phyloP scores from a whole-genome alignment of 1,284 basidiomycete species.

The Boletellus deceptivus region DNA sequence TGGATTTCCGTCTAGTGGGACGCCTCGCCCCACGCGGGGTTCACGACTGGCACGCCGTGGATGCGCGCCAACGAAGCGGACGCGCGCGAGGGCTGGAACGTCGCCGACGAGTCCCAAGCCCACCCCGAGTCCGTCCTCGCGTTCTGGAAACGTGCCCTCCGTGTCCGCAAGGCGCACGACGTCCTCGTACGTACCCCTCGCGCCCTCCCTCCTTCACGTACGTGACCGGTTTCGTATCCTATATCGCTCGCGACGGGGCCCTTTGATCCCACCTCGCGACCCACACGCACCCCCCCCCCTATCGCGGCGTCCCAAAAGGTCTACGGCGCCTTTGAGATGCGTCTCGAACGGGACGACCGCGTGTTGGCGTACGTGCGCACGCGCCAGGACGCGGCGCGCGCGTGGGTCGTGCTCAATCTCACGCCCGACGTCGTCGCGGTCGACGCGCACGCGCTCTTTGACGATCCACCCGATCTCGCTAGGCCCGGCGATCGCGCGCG shows the following conservation, averaged over 20 bases:
- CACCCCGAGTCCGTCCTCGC: slow-evolving; percentile 36
- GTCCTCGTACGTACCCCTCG: slow-evolving; percentile 47
- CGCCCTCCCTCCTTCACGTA: no score
- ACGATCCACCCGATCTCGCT: no score
- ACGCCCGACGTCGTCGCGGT: slow-evolving; percentile 34
- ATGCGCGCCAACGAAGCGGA: slow-evolving; percentile 78
- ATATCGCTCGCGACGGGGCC: no score
- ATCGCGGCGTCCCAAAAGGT: no score
- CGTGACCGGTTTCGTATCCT: no score
- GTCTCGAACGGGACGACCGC: slow-evolving; percentile 45
- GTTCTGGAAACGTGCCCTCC: slow-evolving; percentile 60
- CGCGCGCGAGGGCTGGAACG: slow-evolving; percentile 52
- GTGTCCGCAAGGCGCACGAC: slow-evolving; percentile 51
- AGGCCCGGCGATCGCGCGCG: no score
- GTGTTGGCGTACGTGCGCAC: slow-evolving; percentile 59
- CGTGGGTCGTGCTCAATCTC: slow-evolving; percentile 56
- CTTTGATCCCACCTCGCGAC: no score
- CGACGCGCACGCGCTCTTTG: neutral
- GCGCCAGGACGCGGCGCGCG: slow-evolving; percentile 32
- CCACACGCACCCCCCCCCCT: no score
- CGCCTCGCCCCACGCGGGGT: slow-evolving; percentile 54
- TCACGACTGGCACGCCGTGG: slow-evolving; percentile 66
- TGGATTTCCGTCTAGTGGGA: slow-evolving; percentile 55
- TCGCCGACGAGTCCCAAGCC: slow-evolving; percentile 25
- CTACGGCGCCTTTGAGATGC: slow-evolving; percentile 56